phyloP scores from a whole-genome alignment of 164 flowering plant genomes.

The Houttuynia cordata region DNA sequence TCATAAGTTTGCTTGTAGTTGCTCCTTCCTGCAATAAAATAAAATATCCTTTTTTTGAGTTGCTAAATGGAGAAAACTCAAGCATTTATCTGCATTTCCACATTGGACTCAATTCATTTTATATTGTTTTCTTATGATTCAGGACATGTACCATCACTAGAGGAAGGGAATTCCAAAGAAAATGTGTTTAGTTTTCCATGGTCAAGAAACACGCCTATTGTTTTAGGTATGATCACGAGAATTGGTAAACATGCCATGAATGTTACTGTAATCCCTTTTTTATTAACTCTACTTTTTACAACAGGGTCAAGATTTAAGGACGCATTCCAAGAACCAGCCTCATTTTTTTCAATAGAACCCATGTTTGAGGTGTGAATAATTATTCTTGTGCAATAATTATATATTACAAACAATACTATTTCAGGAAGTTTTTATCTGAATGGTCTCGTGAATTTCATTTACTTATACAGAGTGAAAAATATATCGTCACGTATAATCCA shows the following conservation, averaged over 20 bases:
- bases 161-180: conserved; percentile 77
- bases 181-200: conserved; percentile 63
- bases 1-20: no score
- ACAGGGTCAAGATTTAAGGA: conserved; percentile 88
- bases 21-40: no score
- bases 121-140: conserved; percentile 8
- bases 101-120: background rate
- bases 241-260: background rate
- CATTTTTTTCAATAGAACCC: conserved; percentile 67
- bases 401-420: background rate
- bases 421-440: background rate
- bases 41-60: no score
- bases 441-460: no score
- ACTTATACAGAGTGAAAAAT: conserved; percentile 59
- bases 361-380: conserved; percentile 66
- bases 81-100: background rate
- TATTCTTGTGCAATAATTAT: background rate
- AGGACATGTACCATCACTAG: conserved; percentile 82
- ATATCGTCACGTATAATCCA: conserved; percentile 80
- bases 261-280: background rate
- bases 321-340: conserved; percentile 83
- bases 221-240: conserved; percentile 41
- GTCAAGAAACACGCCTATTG: conserved; percentile 61
- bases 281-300: conserved; percentile 7
- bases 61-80: no score